Conservation (phyloP, 306 rosid genomes). For the Heteromeles arbutifolia region DNA sequence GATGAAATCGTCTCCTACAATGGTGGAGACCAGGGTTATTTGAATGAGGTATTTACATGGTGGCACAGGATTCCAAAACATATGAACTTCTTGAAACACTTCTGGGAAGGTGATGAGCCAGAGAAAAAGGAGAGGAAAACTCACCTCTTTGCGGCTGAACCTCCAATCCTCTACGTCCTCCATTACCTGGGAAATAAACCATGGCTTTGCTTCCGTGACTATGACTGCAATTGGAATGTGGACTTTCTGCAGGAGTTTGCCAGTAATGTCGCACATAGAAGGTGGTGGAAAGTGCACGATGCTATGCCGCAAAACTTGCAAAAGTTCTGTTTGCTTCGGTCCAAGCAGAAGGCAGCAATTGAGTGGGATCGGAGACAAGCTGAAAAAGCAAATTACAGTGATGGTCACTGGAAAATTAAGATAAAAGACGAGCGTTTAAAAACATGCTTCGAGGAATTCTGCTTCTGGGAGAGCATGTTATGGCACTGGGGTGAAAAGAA, state of each 20-base stretch:
- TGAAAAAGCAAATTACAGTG: constrained; percentile 57
- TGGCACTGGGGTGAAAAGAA: constrained; percentile 96
- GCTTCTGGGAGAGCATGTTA: constrained; percentile 84
- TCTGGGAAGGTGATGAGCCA: constrained; percentile 86
- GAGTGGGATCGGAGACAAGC: constrained; percentile 88
- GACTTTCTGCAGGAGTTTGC: constrained; percentile 84
- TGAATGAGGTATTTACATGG: constrained; percentile 89
- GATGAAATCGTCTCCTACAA: constrained; percentile 83
- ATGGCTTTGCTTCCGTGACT: constrained; percentile 85
- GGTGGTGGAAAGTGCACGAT: constrained; percentile 91
- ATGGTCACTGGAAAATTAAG: constrained; percentile 74
- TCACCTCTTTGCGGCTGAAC: constrained; percentile 66
- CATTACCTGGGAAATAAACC: constrained; percentile 87
- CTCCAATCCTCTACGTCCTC: constrained; percentile 75
- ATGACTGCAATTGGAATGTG: constrained; percentile 85
- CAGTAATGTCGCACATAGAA: constrained; percentile 78
- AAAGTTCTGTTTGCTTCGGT: constrained; percentile 63
- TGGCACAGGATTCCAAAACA: constrained; percentile 97
- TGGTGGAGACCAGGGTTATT: constrained; percentile 93
- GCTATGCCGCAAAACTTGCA: constrained; percentile 79
- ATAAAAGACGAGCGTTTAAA: constrained; percentile 55
- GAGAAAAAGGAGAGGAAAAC: constrained; percentile 74
- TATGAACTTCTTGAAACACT: constrained; percentile 94
- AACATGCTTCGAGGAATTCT: constrained; percentile 64
- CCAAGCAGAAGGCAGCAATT: constrained; percentile 89